Evolutionary conservation across 2,329 filamentous ascomycete species (phyloP).

Genomic region (Beauveria sp.): DNA sequence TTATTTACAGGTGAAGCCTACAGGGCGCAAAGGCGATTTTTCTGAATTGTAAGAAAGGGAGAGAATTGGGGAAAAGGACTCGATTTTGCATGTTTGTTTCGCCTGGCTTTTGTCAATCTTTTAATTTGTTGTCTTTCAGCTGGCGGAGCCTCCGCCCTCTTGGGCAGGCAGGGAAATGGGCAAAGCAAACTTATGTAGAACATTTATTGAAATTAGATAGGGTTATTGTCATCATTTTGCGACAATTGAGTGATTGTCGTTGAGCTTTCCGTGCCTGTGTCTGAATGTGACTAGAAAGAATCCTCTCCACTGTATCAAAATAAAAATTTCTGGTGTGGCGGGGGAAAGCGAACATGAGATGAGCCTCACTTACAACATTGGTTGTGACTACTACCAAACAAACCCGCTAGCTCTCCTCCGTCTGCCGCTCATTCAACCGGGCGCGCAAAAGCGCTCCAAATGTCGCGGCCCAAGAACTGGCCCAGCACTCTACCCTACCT

Average conservation of each 20-base stretch:
- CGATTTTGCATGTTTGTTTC: background rate
- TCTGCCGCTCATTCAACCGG: background rate
- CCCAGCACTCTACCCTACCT: conserved; percentile 46
- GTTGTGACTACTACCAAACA: too few species aligned
- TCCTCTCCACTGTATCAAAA: background rate
- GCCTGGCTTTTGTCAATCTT: background rate
- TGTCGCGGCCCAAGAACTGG: conserved; percentile 49
- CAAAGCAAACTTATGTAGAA: conserved; percentile 8
- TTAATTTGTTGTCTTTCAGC: background rate
- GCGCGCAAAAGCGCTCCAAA: conserved; percentile 9
- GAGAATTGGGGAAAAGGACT: background rate
- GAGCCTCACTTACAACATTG: background rate
- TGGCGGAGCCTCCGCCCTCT: background rate
- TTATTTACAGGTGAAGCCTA: conserved; percentile 7
- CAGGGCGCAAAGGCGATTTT: conserved; percentile 2
- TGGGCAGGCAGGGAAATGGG: background rate
- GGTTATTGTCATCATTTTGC: background rate
- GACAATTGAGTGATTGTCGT: background rate
- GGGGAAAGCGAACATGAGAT: background rate
- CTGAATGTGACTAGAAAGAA: background rate
- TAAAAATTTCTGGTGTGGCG: background rate
- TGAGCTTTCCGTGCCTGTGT: background rate
- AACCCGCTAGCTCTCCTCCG: too few species aligned
- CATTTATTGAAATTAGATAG: conserved; percentile 11
- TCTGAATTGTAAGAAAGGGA: background rate